Conservation (phyloP, 108 stramenopile species). For the Nitzschia putrida region DNA sequence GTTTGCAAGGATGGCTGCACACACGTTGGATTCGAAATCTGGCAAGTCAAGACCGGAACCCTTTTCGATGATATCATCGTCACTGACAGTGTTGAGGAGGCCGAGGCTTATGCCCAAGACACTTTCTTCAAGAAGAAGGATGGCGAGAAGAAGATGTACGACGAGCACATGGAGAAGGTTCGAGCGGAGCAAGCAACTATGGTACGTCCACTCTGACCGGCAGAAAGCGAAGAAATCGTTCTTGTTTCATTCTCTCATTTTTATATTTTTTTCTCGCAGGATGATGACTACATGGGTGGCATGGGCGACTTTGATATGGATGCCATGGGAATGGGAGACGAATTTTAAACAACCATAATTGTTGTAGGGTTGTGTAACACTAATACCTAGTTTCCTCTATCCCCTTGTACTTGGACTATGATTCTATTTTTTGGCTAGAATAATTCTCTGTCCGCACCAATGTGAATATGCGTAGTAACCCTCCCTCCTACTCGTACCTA, state of each 20-base stretch:
- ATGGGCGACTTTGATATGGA: slow-evolving; percentile 53
- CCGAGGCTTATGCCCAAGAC: slow-evolving; percentile 92
- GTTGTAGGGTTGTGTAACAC: not conserved
- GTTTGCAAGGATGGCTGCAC: slow-evolving; percentile 96
- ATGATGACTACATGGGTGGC: slow-evolving; percentile 45
- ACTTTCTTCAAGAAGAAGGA: slow-evolving; percentile 98
- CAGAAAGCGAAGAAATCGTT: not conserved
- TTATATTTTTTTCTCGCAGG: slow-evolving; percentile 3
- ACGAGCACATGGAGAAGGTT: slow-evolving; percentile 76
- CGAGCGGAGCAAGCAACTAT: slow-evolving; percentile 41
- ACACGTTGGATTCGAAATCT: slow-evolving; percentile 98
- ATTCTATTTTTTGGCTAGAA: too few relatives aligned
- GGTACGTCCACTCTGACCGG: slow-evolving; percentile 4
- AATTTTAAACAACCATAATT: slow-evolving; percentile 42
- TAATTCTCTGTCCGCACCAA: too few relatives aligned
- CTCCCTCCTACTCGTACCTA: too few relatives aligned
- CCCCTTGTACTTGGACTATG: too few relatives aligned
- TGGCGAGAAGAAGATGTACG: slow-evolving; percentile 94
- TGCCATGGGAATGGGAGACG: slow-evolving; percentile 46
- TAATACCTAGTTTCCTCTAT: too few relatives aligned
- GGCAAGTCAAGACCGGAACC: slow-evolving; percentile 98
- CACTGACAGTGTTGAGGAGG: slow-evolving; percentile 96
- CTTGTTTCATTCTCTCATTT: not conserved
- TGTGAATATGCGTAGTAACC: too few relatives aligned
- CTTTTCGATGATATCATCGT: slow-evolving; percentile 99